Base-by-base conservation (phyloP, 495 filamentous ascomycete species). In the Aspergillus sparsus region DNA sequence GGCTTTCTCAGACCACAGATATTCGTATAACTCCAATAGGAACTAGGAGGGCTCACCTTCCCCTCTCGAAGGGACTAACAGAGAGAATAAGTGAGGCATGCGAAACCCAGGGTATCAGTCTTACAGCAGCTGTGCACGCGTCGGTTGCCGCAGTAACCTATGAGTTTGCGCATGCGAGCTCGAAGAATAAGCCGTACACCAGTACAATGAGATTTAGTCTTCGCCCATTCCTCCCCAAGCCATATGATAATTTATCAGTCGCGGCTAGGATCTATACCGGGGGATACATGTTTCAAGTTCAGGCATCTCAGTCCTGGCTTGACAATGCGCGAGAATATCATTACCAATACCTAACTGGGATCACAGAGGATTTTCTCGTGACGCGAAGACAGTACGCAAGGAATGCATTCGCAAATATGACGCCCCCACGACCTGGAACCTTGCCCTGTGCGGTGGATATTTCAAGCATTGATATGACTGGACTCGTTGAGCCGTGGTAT, bases 161-260 rank as follows among this genome's bases (percentile, higher is more conserved):
- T 51, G 45, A 50, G 51, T 42, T 50, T 16, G 70, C 68, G 16
- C 50, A 55, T 18, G 31, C 55, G 12, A 66, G 64, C 53, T 45
- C 61, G 33, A 44, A 56, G 45, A 49, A 45, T 27, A 64, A 55
- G 15, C 68, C 69, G 57, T 72, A 74, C 52, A 72, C 71, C 18
- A 74, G 70, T 60, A 72, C 70, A n/a, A 68, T 72, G 59, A 64
- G 63, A 36, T 62, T 65, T 32, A 65, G 60, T 44, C 63, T 74
- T 42, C 62, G 70, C 5, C 68, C 66, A 5, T 67, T 65, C 55
- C 56, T 74, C 32, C 63, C 59, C 34, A 49, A 64, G 53, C 71
- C 70, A 39, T 71, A 67, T 55, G 56, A 58, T 54, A 62, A 58
- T 5, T 60, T 61, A 12, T 55, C 55, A n/a, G 63, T 60, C 6